Percentiles rank a stretch among this genome's conserved stretches.
Evolutionary conservation across 768 basidiomycete species (phyloP).

Genomic region (Tulasnella sp.): DNA sequence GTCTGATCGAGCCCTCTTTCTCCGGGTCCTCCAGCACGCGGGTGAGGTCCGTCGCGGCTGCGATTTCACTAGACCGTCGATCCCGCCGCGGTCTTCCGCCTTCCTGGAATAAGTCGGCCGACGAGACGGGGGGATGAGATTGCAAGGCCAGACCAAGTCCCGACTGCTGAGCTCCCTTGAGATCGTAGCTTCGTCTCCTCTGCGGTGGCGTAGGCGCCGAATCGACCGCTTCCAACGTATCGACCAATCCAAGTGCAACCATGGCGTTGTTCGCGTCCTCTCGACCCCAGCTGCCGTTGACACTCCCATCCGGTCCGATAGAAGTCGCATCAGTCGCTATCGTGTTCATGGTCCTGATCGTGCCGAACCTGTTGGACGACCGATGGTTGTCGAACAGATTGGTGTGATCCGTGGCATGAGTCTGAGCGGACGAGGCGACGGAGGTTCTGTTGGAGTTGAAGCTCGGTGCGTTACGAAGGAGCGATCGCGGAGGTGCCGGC

Average conservation of each 20-base stretch:
- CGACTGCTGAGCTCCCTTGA: background rate
- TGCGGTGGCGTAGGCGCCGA: background rate
- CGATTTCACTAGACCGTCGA: constrained; percentile 49
- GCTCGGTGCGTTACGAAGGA: background rate
- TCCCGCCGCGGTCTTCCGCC: constrained; percentile 29
- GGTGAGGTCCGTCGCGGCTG: constrained; percentile 41
- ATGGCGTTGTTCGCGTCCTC: constrained; percentile 8
- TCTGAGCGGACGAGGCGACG: constrained; percentile 16
- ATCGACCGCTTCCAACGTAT: background rate
- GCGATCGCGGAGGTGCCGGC: constrained; percentile 9
- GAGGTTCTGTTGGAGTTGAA: constrained; percentile 13
- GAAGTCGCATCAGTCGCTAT: constrained; percentile 73
- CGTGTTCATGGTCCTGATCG: constrained; percentile 72
- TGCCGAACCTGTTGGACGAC: constrained; percentile 49
- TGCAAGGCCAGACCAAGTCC: constrained; percentile 1
- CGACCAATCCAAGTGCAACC: background rate
- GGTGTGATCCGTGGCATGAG: constrained; percentile 31
- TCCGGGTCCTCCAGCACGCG: constrained; percentile 52
- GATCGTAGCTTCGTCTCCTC: constrained; percentile 3
- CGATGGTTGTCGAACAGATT: constrained; percentile 20
- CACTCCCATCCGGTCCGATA: constrained; percentile 22
- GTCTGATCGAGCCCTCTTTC: constrained; percentile 5
- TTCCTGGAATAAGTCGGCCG: background rate
- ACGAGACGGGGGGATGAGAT: background rate
- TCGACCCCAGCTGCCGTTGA: constrained; percentile 11